Percentiles rank a stretch among this genome's conserved stretches.
phyloP scores from a whole-genome alignment of 805 yeast genomes.

The Kregervanrija delftensis region DNA sequence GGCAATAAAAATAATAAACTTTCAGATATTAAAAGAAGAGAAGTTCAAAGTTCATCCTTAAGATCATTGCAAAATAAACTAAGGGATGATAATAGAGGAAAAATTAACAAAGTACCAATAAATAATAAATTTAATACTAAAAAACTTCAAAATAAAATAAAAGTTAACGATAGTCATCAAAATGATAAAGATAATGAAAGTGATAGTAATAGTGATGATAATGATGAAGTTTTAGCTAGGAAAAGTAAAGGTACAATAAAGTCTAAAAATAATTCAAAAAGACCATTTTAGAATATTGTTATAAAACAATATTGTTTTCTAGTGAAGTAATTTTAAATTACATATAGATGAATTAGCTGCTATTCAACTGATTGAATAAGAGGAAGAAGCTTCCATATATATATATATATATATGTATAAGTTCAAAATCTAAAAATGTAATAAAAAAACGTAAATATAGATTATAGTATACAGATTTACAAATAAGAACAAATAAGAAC shows the following conservation, averaged over 20 bases:
- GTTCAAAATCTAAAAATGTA: too few relatives aligned
- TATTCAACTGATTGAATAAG: background rate
- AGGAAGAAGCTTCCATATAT: too few relatives aligned
- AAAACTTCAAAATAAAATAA: background rate
- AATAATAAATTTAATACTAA: background rate
- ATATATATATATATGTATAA: too few relatives aligned
- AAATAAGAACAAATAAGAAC: too few relatives aligned
- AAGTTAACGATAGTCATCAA: background rate
- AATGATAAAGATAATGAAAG: background rate
- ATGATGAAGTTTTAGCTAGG: conserved; percentile 18
- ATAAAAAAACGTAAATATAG: too few relatives aligned
- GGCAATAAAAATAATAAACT: conserved; percentile 7
- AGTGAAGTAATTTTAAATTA: background rate
- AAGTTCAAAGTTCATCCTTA: conserved; percentile 14
- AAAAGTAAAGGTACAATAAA: conserved; percentile 5
- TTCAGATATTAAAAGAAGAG: conserved; percentile 4
- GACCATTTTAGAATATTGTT: background rate
- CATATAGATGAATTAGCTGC: background rate
- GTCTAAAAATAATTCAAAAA: background rate
- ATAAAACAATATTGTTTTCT: background rate
- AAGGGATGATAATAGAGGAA: conserved; percentile 17
- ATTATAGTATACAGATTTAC: too few relatives aligned
- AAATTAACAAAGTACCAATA: background rate
- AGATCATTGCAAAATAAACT: conserved; percentile 23
- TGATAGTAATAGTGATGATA: conserved; percentile 9